Evolutionary conservation across 1,139 yeast species (phyloP), one percentile per base, ranked within the genome.

Genomic region (Yamadazyma jaroonii): DNA sequence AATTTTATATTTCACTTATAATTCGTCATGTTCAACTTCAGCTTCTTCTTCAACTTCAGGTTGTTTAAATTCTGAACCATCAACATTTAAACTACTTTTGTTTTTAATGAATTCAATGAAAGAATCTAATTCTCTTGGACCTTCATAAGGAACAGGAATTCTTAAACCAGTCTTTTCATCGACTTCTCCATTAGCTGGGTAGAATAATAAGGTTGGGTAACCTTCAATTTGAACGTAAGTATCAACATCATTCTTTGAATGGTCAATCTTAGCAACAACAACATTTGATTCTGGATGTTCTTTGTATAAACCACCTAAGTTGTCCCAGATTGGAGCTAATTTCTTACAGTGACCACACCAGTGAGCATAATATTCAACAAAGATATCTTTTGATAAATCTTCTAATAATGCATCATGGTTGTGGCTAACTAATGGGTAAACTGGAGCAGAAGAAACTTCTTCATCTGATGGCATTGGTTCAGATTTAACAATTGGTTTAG

Each of bases 311-410:
- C 69, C 81, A 41, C 89, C 97, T 52, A 92, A 77, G 61, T 88
- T 94, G 59, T 86, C 96, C 73, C 84, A 92, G 43, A 72, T 74
- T 58, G 98, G 98, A 42, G 96, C 96, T 65, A 90, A 76, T 66
- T 78, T 87, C 77, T 90, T 90, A 77, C 98, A 90, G 75, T 90
- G 97, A 36, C 97, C 97, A 73, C 98, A 90, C 98, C 98, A 92
- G 67, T 96, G 96, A 40, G 98, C 98, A 59, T 87, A 92, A 70
- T 86, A 90, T 72, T 90, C 88, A 50, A 92, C 90, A 50, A 92
- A 72, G 37, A 92, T 90, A 62, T 92, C 97, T 74, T 87, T 88
- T 42, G 74, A 62, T 36, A 71, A 67, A 57, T 89, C 90, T 28
- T 72, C 67, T 44, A 87, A 75, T 46, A 87, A 67, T 25, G 77